phyloP scores from a whole-genome alignment of 2,329 filamentous ascomycete species.

The Teratosphaeria destructans region DNA sequence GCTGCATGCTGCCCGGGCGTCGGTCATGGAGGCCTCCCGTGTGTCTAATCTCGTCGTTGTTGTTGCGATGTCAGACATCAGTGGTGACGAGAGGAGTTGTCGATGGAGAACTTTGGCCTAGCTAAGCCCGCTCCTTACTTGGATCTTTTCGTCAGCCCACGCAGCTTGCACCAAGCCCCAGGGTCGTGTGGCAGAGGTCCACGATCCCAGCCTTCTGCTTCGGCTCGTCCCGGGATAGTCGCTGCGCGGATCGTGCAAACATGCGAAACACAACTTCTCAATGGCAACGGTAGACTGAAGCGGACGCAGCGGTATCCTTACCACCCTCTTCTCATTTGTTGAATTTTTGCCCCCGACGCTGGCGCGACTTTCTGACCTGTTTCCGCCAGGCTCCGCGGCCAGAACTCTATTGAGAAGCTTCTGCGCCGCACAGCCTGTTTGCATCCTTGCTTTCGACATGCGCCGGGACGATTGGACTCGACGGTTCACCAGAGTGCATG shows the following conservation, averaged over 20 bases:
- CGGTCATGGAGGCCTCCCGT: background rate
- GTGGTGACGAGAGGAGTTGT: background rate
- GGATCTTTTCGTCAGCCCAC: background rate
- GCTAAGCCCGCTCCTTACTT: background rate
- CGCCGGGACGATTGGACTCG: background rate
- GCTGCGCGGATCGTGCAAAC: background rate
- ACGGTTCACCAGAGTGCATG: background rate
- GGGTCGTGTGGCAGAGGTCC: background rate
- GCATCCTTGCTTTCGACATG: background rate
- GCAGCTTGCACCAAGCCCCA: background rate
- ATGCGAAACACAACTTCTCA: background rate
- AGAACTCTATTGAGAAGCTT: background rate
- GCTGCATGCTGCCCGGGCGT: conserved; percentile 1
- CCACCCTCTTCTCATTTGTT: background rate
- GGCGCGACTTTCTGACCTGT: background rate
- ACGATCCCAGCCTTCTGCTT: background rate
- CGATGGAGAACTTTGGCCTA: background rate
- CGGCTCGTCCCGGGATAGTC: background rate
- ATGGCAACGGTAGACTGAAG: background rate
- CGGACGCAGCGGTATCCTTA: background rate
- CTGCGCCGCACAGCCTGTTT: background rate
- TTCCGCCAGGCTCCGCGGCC: background rate
- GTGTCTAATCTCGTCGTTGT: background rate
- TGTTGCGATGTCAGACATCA: background rate
- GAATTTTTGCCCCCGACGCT: background rate